Base-by-base conservation (phyloP, 2,329 filamentous ascomycete species). In the Cordyceps fumosorosea region DNA sequence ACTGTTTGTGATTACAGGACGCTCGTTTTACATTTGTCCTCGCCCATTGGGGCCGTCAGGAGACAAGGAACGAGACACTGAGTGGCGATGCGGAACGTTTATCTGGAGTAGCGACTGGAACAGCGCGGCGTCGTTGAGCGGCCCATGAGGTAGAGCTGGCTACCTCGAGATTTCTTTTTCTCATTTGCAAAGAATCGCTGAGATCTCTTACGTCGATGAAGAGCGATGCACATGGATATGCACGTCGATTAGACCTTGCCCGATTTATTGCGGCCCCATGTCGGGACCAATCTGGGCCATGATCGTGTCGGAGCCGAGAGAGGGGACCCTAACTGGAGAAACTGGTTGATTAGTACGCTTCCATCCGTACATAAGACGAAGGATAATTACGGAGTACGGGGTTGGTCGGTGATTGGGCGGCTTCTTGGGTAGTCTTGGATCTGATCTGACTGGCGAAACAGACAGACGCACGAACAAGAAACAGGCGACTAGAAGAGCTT, bases 81-180 rank as follows among this genome's bases (percentile, higher is more conserved):
- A 95, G 71, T 97, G 93, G 91, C 85, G 91, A 50, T 98, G 93
- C 73, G 80, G 83, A 2, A 96, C 91, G 0, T 97, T 97, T 68
- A 91, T 88, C 37, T 86, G 84, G 86, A 84, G 81, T 64, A 84
- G 82, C 59, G 83, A 85, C 65, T 85, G 83, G 83, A 81, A 73
- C 62, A 65, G 68, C 29, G 66, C 66, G 7, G 64, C 64, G 5
- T 57, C 63, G 18, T 63, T 26, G 10, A 55, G 40, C 40, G 37
- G 40, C 37, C 12, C 42, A 50, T 60, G 50, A 60, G 37, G 37
- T 16, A 24, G 6, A 18, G 24, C 5, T 37, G 12, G n/a, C 10
- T 5, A 5, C 10, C 14, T 29, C 18, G 26, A 12, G 12, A n/a
- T n/a, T n/a, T n/a, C n/a, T n/a, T 18, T n/a, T 26, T 32, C 18